phyloP scores from a whole-genome alignment of 148 eudicot species.

The Arbutus unedo region DNA sequence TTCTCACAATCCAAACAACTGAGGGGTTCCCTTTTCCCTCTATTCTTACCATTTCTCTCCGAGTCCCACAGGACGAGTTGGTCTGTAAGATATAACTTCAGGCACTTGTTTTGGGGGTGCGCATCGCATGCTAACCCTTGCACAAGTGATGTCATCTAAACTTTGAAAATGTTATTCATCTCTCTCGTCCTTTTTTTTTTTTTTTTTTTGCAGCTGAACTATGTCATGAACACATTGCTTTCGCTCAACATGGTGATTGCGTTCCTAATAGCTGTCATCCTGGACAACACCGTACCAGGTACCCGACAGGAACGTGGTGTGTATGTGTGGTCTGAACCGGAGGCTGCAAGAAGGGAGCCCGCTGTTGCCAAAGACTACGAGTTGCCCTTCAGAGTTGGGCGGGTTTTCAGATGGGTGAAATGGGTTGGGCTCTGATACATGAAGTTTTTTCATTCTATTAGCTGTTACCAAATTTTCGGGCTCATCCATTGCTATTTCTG shows the following conservation, averaged over 20 bases:
- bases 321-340: constrained; percentile 89
- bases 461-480: constrained; percentile 7
- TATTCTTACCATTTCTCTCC: not conserved
- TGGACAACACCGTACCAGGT: constrained; percentile 96
- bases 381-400: constrained; percentile 82
- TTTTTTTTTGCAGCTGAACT: constrained; percentile 67
- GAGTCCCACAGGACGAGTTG: not conserved
- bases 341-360: constrained; percentile 86
- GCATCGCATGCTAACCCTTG: not conserved
- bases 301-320: constrained; percentile 89
- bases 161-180: not conserved
- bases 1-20: not conserved
- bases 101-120: not conserved
- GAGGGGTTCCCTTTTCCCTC: not conserved
- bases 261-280: constrained; percentile 73
- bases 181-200: not conserved
- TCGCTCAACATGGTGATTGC: constrained; percentile 96
- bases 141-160: not conserved
- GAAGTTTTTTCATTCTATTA: not conserved
- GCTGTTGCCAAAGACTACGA: constrained; percentile 85
- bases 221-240: constrained; percentile 69
- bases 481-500: constrained; percentile 6
- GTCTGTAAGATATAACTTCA: not conserved
- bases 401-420: constrained; percentile 90
- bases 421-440: constrained; percentile 76